Percentiles rank a stretch among this genome's conserved stretches.
Evolutionary conservation across 371 early-diverging fungal species (phyloP).

Genomic region (Mucor mucedo): DNA sequence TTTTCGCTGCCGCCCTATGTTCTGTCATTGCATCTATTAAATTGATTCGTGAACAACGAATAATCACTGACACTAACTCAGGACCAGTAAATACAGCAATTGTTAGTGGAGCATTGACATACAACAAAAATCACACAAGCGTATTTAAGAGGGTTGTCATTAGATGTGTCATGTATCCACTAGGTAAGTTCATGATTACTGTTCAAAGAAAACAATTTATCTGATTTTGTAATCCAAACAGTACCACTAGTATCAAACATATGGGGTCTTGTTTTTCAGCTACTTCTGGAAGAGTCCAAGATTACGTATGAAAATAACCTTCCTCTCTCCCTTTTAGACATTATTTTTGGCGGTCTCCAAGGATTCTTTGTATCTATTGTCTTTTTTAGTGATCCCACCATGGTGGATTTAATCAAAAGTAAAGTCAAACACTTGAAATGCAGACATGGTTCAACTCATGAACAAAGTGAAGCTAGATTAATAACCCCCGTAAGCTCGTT

Average conservation of each 20-base stretch:
- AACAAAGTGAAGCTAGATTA: too few relatives aligned
- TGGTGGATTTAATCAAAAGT: slow-evolving; percentile 1
- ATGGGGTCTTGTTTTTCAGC: slow-evolving; percentile 30
- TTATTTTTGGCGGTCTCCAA: slow-evolving; percentile 17
- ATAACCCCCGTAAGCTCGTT: too few relatives aligned
- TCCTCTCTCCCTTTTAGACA: slow-evolving; percentile 3
- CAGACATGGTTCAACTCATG: neutral
- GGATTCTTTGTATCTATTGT: slow-evolving; percentile 34
- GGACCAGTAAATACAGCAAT: neutral
- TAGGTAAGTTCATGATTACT: slow-evolving; percentile 19
- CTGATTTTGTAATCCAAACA: neutral
- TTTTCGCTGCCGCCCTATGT: slow-evolving; percentile 20
- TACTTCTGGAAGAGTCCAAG: slow-evolving; percentile 5
- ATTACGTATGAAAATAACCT: neutral
- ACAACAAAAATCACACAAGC: slow-evolving; percentile 8
- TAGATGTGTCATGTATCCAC: slow-evolving; percentile 36
- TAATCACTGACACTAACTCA: neutral
- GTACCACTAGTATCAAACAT: neutral
- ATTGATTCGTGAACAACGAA: slow-evolving; percentile 16
- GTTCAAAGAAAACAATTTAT: too few relatives aligned
- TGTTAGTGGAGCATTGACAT: neutral
- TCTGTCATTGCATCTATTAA: slow-evolving; percentile 27
- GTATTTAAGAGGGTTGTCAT: slow-evolving; percentile 25
- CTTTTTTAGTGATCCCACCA: slow-evolving; percentile 40
- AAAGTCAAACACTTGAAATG: neutral